Evolutionary conservation across 2,329 filamentous ascomycete genomes (phyloP), one percentile per base, ranked within the genome.

Genomic region (Aphanoascus verrucosus): DNA sequence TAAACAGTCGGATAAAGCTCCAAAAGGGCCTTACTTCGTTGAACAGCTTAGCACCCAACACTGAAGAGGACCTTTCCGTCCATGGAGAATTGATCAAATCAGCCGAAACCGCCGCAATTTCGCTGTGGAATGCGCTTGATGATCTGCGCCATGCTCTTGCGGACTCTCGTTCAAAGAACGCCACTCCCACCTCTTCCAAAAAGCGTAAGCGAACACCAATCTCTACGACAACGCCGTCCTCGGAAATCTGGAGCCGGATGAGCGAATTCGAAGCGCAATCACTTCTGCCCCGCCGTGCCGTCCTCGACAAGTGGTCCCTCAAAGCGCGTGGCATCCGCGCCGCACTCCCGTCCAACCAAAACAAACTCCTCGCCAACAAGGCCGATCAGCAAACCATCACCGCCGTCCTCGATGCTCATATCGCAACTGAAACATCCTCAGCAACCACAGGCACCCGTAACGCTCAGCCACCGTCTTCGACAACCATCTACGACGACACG

Each of bases 1-100:
- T 98, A 32, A 94, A 95, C 70, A 80, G 89, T 12, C 83, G 93
- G 17, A 96, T 98, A 64, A 86, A 91, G 56, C 73, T 98, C 15
- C 94, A 98, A 68, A 97, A 96, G 68, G 88, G 87, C 1, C 72
- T 98, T 12, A 79, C 93, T 14, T 84, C 86, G 0, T 80, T 84
- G 23, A 45, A 52, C 15, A 96, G 96, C 67, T 85, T 88, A 0
- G 75, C 94, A 40, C 68, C 77, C 14, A 65, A 73, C 0, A 60
- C 77, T 1, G 69, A 72, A 9, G 65, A 73, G 1, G 71, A 76
- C 1, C 68, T 68, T 7, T 60, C 64, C 4, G 20, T 32, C 7
- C 65, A 69, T 2, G 63, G 58, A 2, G 64, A 72, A 40, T 65
- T 83, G 70, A 63, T 94, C 76, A 72, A 81, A 77, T 86, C 86